Evolutionary conservation across 306 rosid species (phyloP).

Genomic region (Urtica urens): DNA sequence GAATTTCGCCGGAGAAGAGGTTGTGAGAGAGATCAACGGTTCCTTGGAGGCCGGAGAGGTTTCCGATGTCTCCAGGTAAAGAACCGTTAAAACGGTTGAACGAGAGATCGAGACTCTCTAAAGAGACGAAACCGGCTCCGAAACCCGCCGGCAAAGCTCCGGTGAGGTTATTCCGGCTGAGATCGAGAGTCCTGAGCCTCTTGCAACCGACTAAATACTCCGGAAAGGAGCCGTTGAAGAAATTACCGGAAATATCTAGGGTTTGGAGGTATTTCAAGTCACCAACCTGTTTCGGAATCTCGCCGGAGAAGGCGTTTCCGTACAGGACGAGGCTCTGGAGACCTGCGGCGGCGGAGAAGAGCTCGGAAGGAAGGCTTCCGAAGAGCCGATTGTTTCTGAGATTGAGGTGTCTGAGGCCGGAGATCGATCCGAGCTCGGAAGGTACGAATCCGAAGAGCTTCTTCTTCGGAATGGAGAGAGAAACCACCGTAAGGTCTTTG

Average conservation of each 20-base stretch:
- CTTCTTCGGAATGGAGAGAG: conserved; percentile 72
- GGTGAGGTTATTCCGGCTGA: conserved; percentile 67
- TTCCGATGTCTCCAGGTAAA: conserved; percentile 73
- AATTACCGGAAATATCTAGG: conserved; percentile 79
- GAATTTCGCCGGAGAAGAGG: conserved; percentile 66
- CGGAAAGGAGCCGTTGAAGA: conserved; percentile 70
- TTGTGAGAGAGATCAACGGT: conserved; percentile 93
- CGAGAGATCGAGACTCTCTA: conserved; percentile 68
- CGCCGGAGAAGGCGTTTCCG: conserved; percentile 87
- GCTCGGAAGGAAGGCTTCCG: conserved; percentile 59
- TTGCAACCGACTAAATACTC: conserved; percentile 47
- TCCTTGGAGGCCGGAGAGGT: conserved; percentile 71
- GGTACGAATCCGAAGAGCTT: conserved; percentile 73
- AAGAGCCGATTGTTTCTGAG: conserved; percentile 63
- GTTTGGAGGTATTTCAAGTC: conserved; percentile 68
- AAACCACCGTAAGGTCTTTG: conserved; percentile 62
- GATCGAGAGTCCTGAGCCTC: conserved; percentile 58
- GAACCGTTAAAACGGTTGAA: conserved; percentile 63
- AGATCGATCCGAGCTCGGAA: conserved; percentile 57
- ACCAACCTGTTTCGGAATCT: conserved; percentile 63
- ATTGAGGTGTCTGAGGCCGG: conserved; percentile 76
- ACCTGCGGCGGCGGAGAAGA: conserved; percentile 63
- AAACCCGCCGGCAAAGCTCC: conserved; percentile 56
- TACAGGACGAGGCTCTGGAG: conserved; percentile 87
- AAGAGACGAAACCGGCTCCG: conserved; percentile 44